Conservation (phyloP, 2,329 filamentous ascomycete species). For the Ophiocordyceps camponoti-floridani region DNA sequence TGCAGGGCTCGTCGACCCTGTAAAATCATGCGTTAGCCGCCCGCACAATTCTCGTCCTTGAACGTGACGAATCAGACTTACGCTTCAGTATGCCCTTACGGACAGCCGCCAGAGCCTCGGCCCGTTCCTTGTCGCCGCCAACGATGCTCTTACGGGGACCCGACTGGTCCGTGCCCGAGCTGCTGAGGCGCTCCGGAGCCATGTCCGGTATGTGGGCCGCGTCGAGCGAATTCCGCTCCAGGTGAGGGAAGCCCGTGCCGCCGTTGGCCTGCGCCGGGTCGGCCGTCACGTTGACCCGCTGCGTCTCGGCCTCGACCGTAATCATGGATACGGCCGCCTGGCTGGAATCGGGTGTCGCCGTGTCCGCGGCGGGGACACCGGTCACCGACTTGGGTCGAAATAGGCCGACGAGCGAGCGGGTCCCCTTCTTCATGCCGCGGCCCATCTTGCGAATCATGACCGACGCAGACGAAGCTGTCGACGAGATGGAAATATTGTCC, state of each 20-base stretch:
- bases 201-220: conserved; percentile 29
- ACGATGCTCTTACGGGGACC: conserved; percentile 70
- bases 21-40: neutral
- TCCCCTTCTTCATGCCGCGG: conserved; percentile 90
- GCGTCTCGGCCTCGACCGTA: conserved; percentile 83
- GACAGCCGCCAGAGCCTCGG: conserved; percentile 79
- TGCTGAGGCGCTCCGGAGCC: conserved; percentile 31
- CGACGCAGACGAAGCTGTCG: conserved; percentile 75
- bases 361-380: conserved; percentile 57
- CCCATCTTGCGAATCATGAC: conserved; percentile 98
- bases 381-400: conserved; percentile 89
- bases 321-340: conserved; percentile 87
- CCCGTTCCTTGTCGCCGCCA: conserved; percentile 75
- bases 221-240: conserved; percentile 71
- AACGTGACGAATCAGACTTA: conserved; percentile 17
- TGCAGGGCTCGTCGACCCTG: conserved; percentile 50
- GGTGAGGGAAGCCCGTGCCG: conserved; percentile 65
- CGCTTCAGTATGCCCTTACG: conserved; percentile 94
- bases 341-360: conserved; percentile 45
- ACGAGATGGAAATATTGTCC: conserved; percentile 84
- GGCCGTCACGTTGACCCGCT: conserved; percentile 60
- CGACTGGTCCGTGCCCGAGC: conserved; percentile 41
- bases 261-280: conserved; percentile 48
- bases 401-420: conserved; percentile 76
- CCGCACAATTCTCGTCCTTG: neutral